Evolutionary conservation across 2,329 filamentous ascomycete species (phyloP), one percentile per base, ranked within the genome.

Genomic region (Aspergillus candidus): DNA sequence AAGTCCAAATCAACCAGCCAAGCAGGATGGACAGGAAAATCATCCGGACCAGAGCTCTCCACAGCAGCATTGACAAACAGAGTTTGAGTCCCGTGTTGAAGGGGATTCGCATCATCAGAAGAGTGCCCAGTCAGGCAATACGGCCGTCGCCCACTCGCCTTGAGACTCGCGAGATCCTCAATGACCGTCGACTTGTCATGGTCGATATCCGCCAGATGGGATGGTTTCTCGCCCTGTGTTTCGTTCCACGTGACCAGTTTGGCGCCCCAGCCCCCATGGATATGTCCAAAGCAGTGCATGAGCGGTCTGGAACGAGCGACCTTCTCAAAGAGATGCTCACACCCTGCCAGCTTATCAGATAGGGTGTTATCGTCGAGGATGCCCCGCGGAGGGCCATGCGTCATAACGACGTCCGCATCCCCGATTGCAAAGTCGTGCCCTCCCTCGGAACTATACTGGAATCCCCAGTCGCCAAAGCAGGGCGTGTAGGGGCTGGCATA

Each of bases 61-160:
- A 82, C 73, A 0, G 80, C 68, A 1, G 78, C 78, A 56, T 83
- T 83, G 8, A 83, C 65, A 54, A 83, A 80, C 6, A 82, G 56
- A 0, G 79, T 83, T 50, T 80, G 70, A 34, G 65, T 58, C 0
- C 73, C 73, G 6, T 35, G 39, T 27, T 61, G 13, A 37, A 73
- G n/a, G 1, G 52, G 54, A 17, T 56, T 48, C n/a, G 54, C 45
- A 15, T 68, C 60, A 4, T 5, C 53, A 0, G 59, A 57, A 40
- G 71, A 68, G 44, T 68, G 62, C 31, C 74, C 75, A 2, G 73
- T 62, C 11, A 57, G 44, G 11, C 58, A 60, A 35, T 57, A 70
- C 11, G 62, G 54, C 13, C 40, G 11, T 11, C 31, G 30, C 6
- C 2, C n/a, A 12, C 17, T 22, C 11, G 3, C 22, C 2, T 22